These are phyloP conservation scores for Aspergillus candidus DNA, from an alignment of 2,329 filamentous ascomycete genomes.

Conservation along the genomic window DNA sequence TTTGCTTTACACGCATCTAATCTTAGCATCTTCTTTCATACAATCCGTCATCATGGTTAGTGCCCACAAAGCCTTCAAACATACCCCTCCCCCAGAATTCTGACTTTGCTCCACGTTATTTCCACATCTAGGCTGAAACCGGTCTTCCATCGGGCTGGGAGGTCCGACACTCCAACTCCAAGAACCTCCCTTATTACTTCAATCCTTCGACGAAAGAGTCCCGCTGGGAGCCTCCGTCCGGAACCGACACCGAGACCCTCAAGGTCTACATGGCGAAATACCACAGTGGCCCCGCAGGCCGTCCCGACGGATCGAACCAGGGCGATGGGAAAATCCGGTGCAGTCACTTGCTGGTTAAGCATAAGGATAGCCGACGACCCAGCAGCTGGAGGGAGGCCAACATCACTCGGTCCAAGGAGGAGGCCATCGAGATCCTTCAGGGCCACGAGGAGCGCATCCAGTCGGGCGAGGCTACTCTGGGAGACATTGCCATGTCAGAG, in stretches of 20 bases:
- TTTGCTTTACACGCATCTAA: too few species aligned
- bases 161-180: conserved; percentile 95
- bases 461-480: conserved; percentile 61
- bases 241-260: conserved; percentile 84
- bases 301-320: conserved; percentile 31
- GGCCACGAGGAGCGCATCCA: conserved; percentile 71
- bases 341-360: conserved; percentile 90
- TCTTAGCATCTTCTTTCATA: too few species aligned
- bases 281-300: conserved; percentile 55
- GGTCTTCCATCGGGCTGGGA: conserved; percentile 87
- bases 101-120: too few species aligned
- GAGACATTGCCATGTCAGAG: conserved; percentile 79
- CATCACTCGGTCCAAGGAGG: conserved; percentile 82
- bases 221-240: conserved; percentile 86
- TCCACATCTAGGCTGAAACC: conserved; percentile 54
- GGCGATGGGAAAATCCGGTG: conserved; percentile 82
- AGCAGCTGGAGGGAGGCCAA: conserved; percentile 88
- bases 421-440: conserved; percentile 72
- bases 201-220: conserved; percentile 80
- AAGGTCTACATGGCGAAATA: conserved; percentile 90
- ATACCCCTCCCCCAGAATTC: too few species aligned
- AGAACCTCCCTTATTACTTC: conserved; percentile 99
- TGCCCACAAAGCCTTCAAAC: too few species aligned
- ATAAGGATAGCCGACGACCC: conserved; percentile 77
- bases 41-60: conserved; percentile 8